Evolutionary conservation across 1,139 yeast species (phyloP), one percentile per base, ranked within the genome.

Genomic region (Debaryomyces nepalensis): DNA sequence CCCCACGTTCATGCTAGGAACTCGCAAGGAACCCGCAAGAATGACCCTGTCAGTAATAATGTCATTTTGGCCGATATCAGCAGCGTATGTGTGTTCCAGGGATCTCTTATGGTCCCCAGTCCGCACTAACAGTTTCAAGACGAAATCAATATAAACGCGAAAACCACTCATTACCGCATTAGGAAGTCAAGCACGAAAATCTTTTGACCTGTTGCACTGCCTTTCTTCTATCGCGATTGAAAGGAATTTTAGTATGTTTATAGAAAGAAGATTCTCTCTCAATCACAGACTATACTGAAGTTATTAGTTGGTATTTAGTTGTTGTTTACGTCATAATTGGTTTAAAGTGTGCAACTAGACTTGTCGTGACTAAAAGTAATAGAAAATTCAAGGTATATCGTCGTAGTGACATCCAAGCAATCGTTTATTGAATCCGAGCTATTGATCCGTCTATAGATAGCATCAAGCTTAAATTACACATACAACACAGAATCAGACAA

Each of bases 161-260:
- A 31, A 31, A n/a, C 11, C 26, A 23, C 20, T 12, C 22, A 15
- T 16, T 22, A 11, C 36, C 36, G 11, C 11, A 33, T 22, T 21
- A 9, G 16, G 36, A 12, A 33, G 11, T 33, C 36, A 22, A 6
- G 15, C 36, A 33, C 36, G 36, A 33, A 33, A 33, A 33, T 33
- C 19, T 24, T 32, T 31, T 33, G 24, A 23, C 14, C 26, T 21
- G 10, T 22, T 14, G 27, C 36, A 33, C 36, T 23, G 36, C 36
- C 36, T 23, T 29, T 29, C n/a, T 22, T 15, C 15, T 21, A 33
- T 22, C 36, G 36, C 36, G 36, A 21, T 33, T 29, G 21, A 29
- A 16, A 29, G 32, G 32, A 29, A 29, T 29, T 29, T 29, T 18
- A 18, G 18, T 16, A 29, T 18, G n/a, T 29, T 3, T 22, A 22